A percentile compares a stretch with the other conserved stretches of the same genome.
Conservation (phyloP, 2,329 filamentous ascomycete genomes). For the Albophoma yamanashiensis region DNA sequence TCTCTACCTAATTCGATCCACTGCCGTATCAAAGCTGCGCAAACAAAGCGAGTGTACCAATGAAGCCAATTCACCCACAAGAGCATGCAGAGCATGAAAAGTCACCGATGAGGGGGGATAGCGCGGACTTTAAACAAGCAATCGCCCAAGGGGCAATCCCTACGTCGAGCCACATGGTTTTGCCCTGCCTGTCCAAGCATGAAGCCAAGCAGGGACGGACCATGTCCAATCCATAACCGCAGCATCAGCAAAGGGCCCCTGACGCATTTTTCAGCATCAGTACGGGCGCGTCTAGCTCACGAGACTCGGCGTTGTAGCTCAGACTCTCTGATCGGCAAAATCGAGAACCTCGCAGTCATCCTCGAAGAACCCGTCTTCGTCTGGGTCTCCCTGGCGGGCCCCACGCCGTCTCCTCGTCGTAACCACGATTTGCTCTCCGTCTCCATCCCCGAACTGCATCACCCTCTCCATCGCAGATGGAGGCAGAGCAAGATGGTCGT, state of each 20-base stretch:
- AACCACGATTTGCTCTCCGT: conserved; percentile 71
- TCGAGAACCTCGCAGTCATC: conserved; percentile 88
- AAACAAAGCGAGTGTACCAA: conserved; percentile 15
- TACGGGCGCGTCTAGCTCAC: neutral
- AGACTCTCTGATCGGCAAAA: conserved; percentile 65
- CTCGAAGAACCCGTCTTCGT: conserved; percentile 77
- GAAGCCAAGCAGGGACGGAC: neutral
- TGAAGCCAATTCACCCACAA: conserved; percentile 17
- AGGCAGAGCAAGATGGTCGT: conserved; percentile 48
- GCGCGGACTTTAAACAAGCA: conserved; percentile 3
- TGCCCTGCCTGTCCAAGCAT: neutral
- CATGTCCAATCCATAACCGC: neutral
- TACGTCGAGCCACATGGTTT: neutral
- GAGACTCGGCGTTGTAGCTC: conserved; percentile 11
- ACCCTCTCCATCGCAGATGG: conserved; percentile 54
- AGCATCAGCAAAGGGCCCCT: neutral
- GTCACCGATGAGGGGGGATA: neutral
- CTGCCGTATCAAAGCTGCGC: conserved; percentile 11
- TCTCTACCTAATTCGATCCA: conserved; percentile 18
- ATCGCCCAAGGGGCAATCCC: neutral
- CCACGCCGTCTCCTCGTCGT: conserved; percentile 62
- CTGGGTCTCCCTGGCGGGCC: conserved; percentile 35
- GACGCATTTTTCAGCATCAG: neutral
- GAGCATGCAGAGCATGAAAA: conserved; percentile 17
- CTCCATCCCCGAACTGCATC: conserved; percentile 50